Evolutionary conservation across 192 early-diverging fungal species (phyloP), one percentile per base, ranked within the genome.

Genomic region (Backusella morwellensis): DNA sequence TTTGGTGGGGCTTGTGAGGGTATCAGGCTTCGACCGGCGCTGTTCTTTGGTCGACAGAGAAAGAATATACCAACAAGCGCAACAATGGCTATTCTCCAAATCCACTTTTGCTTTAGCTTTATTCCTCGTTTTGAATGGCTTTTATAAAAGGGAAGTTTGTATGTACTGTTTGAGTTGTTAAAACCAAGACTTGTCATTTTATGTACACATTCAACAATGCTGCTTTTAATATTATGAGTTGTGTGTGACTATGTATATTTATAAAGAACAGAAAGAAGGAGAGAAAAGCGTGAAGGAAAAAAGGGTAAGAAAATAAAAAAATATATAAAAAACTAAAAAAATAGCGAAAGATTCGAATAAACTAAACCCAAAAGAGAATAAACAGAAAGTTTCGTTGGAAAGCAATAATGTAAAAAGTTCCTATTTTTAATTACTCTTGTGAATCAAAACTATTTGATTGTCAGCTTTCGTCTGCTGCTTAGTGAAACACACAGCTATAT

Each of bases 61-160:
- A 63, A 14, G 3, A 63, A 63, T 29, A 63, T 8, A 63, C 56
- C 56, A 63, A 63, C 12, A 29, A 63, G 26, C 23, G 56, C 9
- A 11, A 63, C 21, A 29, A 63, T 23, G 21, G 56, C 56, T 29
- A 63, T 63, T 63, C 56, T 63, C 56, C 56, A 63, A 29, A 63
- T 63, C 56, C 56, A 63, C 23, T 63, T 63, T 3, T 63, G 56
- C 56, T 63, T 63, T 63, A 63, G 56, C 56, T 63, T 63, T 63
- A 63, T 63, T 63, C 56, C 56, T 26, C 56, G 56, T 11, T 63
- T 63, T 63, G 56, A 63, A 63, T 63, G 56, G 8, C 9, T 63
- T 15, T 63, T 63, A n/a, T 63, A 63, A 63, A 63, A 63, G 56
- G 56, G 56, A 29, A 63, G 56, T 14, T 63, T 63, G 26, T 63